phyloP scores from a whole-genome alignment of 306 rosid genomes.

The Prosopis cineraria region DNA sequence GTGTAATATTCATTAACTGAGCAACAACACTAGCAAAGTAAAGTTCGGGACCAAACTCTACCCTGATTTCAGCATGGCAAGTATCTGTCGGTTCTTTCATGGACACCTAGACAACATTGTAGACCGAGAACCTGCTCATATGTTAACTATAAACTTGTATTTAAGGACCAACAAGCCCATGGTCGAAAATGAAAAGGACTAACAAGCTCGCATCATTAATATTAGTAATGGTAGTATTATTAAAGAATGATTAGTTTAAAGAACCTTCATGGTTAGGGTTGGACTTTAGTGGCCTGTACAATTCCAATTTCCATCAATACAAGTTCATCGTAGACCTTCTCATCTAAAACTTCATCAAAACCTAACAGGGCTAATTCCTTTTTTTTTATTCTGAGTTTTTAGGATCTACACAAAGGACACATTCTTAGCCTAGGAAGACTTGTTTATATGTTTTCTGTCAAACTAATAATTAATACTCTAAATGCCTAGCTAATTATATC shows the following conservation, averaged over 20 bases:
- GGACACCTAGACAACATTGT: neutral
- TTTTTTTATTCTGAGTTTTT: neutral
- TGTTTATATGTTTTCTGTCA: neutral
- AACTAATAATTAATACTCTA: neutral
- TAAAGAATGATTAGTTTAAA: neutral
- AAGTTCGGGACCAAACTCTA: too few species aligned
- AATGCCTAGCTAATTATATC: neutral
- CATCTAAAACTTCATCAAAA: neutral
- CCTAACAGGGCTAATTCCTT: neutral
- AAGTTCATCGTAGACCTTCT: neutral
- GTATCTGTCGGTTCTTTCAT: neutral
- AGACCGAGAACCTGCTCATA: neutral
- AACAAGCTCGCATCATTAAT: neutral
- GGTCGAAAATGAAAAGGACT: too few species aligned
- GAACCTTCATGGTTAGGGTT: neutral
- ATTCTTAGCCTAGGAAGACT: neutral
- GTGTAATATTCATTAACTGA: neutral
- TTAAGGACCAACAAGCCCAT: neutral
- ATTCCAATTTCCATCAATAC: neutral
- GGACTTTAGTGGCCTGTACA: neutral
- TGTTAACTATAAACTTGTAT: neutral
- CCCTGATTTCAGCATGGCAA: neutral
- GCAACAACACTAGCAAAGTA: neutral
- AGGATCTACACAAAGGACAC: neutral
- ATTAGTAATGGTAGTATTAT: neutral